These are phyloP conservation scores for Astrephomene gubernaculifera DNA, from an alignment of 139 green algal genomes.

Conservation along the genomic window DNA sequence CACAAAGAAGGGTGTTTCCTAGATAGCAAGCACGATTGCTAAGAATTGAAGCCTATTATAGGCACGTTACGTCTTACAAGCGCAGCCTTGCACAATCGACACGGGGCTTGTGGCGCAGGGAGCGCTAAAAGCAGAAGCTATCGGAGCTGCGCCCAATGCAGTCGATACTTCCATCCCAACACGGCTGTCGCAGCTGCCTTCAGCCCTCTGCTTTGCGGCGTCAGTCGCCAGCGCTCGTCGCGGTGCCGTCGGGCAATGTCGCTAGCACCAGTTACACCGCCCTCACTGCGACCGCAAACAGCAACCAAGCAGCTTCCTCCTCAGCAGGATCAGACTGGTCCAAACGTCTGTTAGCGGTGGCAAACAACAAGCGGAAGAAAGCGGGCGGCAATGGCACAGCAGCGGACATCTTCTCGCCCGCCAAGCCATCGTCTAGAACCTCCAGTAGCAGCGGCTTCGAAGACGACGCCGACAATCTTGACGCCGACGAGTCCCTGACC, in stretches of 20 bases:
- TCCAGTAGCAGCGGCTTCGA: not conserved
- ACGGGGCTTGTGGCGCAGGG: not conserved
- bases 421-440: constrained; percentile 11
- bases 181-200: not conserved
- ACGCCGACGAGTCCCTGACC: constrained; percentile 3
- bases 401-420: constrained; percentile 22
- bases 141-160: too few species aligned
- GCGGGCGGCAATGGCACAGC: not conserved
- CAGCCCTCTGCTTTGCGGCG: not conserved
- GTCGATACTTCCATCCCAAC: not conserved
- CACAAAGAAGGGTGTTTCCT: too few species aligned
- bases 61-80: too few species aligned
- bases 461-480: not conserved
- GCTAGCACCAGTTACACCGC: not conserved
- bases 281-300: not conserved
- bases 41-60: too few species aligned
- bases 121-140: too few species aligned
- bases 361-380: constrained; percentile 29
- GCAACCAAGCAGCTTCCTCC: not conserved
- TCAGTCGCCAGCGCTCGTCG: not conserved
- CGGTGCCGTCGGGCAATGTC: not conserved
- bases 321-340: constrained; percentile 31
- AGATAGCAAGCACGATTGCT: too few species aligned
- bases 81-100: too few species aligned
- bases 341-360: constrained; percentile 31